Evolutionary conservation across 2,329 filamentous ascomycete species (phyloP), one percentile per base, ranked within the genome.

Genomic region (Zasmidium cellare): DNA sequence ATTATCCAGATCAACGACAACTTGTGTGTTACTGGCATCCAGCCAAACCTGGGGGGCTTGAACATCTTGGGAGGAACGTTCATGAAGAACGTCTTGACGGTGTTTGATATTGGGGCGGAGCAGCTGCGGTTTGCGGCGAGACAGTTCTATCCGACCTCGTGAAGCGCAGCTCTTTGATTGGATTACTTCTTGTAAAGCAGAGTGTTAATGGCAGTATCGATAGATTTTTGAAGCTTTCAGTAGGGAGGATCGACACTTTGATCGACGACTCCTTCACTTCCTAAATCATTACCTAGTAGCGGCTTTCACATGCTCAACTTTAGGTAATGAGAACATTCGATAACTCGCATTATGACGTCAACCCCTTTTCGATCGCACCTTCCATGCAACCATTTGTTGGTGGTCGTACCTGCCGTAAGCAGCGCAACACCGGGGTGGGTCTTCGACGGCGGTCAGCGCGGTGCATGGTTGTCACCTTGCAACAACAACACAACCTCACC

Each of bases 61-160:
- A 73, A 68, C 38, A 76, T 81, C 45, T 61, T 82, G 48, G 80
- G 80, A 0, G 78, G 78, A 53, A 69, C 74, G 3, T 82, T 80
- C 60, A 69, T 81, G 67, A 80, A 79, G 68, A 81, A 79, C 59
- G 80, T 82, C 0, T 67, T 83, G 3, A 71, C 75, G 9, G 79
- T 82, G 1, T 82, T 79, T 67, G 80, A 82, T 70, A 73, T 82
- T 57, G 79, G 78, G 11, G 75, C 71, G 19, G 70, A 70, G 46
- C 70, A 77, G 68, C 76, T 82, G 76, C 68, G 75, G n/a, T 81
- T 82, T 65, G 75, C 79, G 19, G 68, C 69, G 23, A 69, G 71
- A 61, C 56, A 69, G 58, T 71, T 56, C 45, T 67, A 66, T 59
- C 7, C 35, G 7, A 41, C 35, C 5, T 14, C 35, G 35, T 41